These are phyloP conservation scores for Dimocarpus longan DNA, from an alignment of 345 rosid genomes.

Conservation along the genomic window DNA sequence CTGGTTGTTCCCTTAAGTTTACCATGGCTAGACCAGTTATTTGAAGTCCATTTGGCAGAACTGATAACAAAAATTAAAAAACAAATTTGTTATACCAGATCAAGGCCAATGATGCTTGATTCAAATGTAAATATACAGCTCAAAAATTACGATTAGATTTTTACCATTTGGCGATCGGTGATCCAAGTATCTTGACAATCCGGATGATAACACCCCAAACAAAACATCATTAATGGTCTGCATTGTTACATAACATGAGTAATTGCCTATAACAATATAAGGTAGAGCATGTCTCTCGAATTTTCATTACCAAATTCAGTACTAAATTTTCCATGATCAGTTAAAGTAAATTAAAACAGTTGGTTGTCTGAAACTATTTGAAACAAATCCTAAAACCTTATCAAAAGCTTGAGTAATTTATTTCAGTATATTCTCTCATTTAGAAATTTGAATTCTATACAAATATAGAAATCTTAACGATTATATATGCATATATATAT, in stretches of 20 bases:
- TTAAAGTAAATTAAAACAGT: too few relatives aligned
- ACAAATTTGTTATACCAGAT: not conserved
- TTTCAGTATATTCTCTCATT: too few relatives aligned
- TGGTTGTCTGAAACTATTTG: too few relatives aligned
- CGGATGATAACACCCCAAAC: conserved; percentile 50
- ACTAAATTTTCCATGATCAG: too few relatives aligned
- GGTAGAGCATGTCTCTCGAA: too few relatives aligned
- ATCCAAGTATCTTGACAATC: conserved; percentile 55
- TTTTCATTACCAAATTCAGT: too few relatives aligned
- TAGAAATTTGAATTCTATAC: too few relatives aligned
- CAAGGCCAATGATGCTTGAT: not conserved
- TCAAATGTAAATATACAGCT: not conserved
- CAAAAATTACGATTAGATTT: not conserved
- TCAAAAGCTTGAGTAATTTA: too few relatives aligned
- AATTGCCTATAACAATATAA: too few relatives aligned
- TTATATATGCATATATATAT: too few relatives aligned
- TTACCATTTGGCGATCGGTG: conserved; percentile 49
- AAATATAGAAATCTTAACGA: too few relatives aligned
- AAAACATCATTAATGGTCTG: conserved; percentile 76
- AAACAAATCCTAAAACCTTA: too few relatives aligned
- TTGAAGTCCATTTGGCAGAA: conserved; percentile 36
- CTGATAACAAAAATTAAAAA: conserved; percentile 26
- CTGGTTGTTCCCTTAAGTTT: conserved; percentile 51
- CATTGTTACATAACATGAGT: not conserved
- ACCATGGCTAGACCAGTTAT: conserved; percentile 64